Evolutionary conservation across 805 yeast genomes (phyloP).

Genomic region (Komagataella ulmi): DNA sequence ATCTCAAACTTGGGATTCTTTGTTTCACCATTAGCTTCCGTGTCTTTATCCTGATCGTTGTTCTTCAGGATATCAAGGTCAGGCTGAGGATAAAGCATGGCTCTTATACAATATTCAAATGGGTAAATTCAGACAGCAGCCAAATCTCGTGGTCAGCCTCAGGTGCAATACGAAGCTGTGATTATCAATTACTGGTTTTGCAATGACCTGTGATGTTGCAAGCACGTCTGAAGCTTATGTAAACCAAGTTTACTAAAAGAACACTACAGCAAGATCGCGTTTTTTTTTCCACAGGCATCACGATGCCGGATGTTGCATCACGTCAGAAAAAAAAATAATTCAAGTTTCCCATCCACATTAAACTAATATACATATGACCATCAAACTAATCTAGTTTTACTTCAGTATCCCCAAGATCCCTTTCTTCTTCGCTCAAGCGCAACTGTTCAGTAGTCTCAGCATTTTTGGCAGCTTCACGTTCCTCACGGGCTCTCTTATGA

Average conservation of each 20-base stretch:
- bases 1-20: background rate
- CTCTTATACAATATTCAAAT: background rate
- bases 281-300: background rate
- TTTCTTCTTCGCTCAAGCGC: background rate
- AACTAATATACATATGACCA: background rate
- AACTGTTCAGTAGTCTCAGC: background rate
- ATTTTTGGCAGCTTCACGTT: slow-evolving; percentile 23
- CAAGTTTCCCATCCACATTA: background rate
- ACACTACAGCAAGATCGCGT: background rate
- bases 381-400: background rate
- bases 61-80: background rate
- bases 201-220: background rate
- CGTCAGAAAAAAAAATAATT: too few species aligned
- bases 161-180: background rate
- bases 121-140: background rate
- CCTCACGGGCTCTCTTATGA: slow-evolving; percentile 39
- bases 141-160: background rate
- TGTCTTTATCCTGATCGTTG: background rate
- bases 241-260: too few species aligned
- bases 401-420: background rate
- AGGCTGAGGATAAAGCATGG: background rate
- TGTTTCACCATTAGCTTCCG: background rate
- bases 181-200: background rate
- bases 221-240: background rate
- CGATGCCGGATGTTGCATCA: background rate